These are phyloP conservation scores for Lophiostoma macrostomum DNA, from an alignment of 495 filamentous ascomycete genomes.

Conservation along the genomic window DNA sequence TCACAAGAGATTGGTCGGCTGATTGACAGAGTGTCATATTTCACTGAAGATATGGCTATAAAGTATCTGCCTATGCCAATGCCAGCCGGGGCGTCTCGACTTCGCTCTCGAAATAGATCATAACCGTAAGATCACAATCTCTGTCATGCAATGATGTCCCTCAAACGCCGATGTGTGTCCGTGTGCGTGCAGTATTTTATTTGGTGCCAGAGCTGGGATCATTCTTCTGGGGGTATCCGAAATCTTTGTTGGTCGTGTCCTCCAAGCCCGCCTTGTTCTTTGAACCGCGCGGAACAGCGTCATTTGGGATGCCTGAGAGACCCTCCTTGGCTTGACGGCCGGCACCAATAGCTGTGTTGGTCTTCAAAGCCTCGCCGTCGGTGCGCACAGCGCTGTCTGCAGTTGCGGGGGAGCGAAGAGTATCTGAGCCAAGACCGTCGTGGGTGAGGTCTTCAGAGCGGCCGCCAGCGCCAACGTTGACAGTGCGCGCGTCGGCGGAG, in stretches of 20 bases:
- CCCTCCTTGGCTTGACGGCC: constrained; percentile 36
- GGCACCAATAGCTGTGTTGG: constrained; percentile 34
- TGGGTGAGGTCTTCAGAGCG: constrained; percentile 51
- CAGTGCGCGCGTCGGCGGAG: constrained; percentile 61
- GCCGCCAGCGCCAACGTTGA: constrained; percentile 65
- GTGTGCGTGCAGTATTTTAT: too few relatives aligned
- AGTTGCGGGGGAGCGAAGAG: constrained; percentile 62
- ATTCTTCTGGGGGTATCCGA: constrained; percentile 39
- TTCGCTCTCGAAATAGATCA: too few relatives aligned
- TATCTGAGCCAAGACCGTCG: constrained; percentile 48
- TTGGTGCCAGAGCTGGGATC: constrained; percentile 25
- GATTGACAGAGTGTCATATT: too few relatives aligned
- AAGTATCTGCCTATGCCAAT: too few relatives aligned
- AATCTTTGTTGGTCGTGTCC: constrained; percentile 40
- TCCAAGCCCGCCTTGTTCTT: constrained; percentile 35
- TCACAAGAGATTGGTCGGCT: too few relatives aligned
- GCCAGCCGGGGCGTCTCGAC: too few relatives aligned
- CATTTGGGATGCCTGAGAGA: constrained; percentile 40
- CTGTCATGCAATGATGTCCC: too few relatives aligned
- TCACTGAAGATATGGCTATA: too few relatives aligned
- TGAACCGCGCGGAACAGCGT: constrained; percentile 39
- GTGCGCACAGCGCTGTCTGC: constrained; percentile 45
- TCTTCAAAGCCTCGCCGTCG: constrained; percentile 31
- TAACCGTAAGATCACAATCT: too few relatives aligned
- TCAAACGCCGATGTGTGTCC: too few relatives aligned